These are phyloP conservation scores for Daedalea quercina DNA, from an alignment of 768 basidiomycete species.

Conservation along the genomic window DNA sequence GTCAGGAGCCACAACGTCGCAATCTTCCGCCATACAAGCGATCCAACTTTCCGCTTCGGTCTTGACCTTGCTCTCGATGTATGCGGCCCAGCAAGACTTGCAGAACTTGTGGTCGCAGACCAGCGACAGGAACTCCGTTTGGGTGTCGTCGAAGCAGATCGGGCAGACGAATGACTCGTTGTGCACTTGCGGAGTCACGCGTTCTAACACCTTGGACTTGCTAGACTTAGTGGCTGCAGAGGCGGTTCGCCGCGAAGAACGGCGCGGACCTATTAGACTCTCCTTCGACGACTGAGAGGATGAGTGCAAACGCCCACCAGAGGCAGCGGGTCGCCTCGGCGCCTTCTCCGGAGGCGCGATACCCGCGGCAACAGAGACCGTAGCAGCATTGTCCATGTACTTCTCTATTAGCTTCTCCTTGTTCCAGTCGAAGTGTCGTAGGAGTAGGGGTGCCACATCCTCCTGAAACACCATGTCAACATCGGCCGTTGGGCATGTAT, in stretches of 20 bases:
- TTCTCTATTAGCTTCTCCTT: constrained; percentile 93
- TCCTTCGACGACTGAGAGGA: constrained; percentile 30
- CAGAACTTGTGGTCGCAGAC: constrained; percentile 85
- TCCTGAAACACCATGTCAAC: constrained; percentile 35
- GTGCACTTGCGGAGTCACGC: constrained; percentile 19
- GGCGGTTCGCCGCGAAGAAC: constrained; percentile 18
- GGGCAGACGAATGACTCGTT: constrained; percentile 74
- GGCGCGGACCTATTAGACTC: constrained; percentile 23
- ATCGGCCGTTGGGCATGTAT: neutral
- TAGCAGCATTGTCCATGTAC: constrained; percentile 88
- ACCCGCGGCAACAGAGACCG: constrained; percentile 71
- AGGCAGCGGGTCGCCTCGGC: constrained; percentile 20
- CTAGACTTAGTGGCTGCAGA: constrained; percentile 19
- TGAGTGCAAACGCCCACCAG: constrained; percentile 28
- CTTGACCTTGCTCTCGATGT: constrained; percentile 72
- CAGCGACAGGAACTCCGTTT: constrained; percentile 58
- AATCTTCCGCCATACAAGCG: constrained; percentile 78
- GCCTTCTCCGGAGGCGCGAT: constrained; percentile 35
- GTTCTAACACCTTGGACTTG: constrained; percentile 22
- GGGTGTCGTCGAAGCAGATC: constrained; percentile 83
- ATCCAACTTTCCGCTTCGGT: constrained; percentile 72
- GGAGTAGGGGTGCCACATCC: constrained; percentile 65
- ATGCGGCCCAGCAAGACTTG: constrained; percentile 77
- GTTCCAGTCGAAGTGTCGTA: constrained; percentile 90
- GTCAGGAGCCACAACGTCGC: constrained; percentile 60